phyloP scores from a whole-genome alignment of 805 yeast genomes.

The Starmerella asiatica region DNA sequence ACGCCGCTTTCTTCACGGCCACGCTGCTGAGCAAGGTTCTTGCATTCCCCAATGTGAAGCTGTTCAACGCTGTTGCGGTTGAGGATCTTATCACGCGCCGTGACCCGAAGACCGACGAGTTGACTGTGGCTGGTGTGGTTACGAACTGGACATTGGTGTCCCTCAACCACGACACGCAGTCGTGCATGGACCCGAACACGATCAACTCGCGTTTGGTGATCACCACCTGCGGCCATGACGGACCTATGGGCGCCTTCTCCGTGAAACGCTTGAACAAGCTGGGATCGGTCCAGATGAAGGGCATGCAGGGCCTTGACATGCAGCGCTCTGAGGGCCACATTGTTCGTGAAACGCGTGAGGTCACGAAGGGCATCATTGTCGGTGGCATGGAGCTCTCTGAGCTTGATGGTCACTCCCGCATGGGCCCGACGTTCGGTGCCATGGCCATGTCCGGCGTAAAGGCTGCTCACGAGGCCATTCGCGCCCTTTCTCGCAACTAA shows the following conservation, averaged over 20 bases:
- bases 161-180: slow-evolving; percentile 60
- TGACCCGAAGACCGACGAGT: slow-evolving; percentile 40
- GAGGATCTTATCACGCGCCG: slow-evolving; percentile 67
- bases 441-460: slow-evolving; percentile 68
- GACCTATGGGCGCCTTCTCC: slow-evolving; percentile 69
- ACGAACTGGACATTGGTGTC: slow-evolving; percentile 74
- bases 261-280: slow-evolving; percentile 53
- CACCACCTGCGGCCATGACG: slow-evolving; percentile 70
- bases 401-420: slow-evolving; percentile 63
- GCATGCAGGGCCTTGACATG: slow-evolving; percentile 72
- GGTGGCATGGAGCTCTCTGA: slow-evolving; percentile 75
- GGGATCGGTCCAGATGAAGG: slow-evolving; percentile 41
- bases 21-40: slow-evolving; percentile 57
- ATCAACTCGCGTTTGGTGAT: slow-evolving; percentile 51
- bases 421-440: slow-evolving; percentile 79
- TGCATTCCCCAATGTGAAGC: slow-evolving; percentile 57
- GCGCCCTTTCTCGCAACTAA: slow-evolving; percentile 3
- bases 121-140: slow-evolving; percentile 65
- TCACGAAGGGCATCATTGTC: slow-evolving; percentile 47
- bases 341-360: slow-evolving; percentile 54
- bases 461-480: slow-evolving; percentile 46
- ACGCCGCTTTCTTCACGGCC: slow-evolving; percentile 64
- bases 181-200: slow-evolving; percentile 75
- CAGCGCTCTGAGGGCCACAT: slow-evolving; percentile 63
- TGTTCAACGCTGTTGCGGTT: slow-evolving; percentile 69